Conservation (phyloP, 202 grass and related monocot genomes). For the Elaeis oleifera region DNA sequence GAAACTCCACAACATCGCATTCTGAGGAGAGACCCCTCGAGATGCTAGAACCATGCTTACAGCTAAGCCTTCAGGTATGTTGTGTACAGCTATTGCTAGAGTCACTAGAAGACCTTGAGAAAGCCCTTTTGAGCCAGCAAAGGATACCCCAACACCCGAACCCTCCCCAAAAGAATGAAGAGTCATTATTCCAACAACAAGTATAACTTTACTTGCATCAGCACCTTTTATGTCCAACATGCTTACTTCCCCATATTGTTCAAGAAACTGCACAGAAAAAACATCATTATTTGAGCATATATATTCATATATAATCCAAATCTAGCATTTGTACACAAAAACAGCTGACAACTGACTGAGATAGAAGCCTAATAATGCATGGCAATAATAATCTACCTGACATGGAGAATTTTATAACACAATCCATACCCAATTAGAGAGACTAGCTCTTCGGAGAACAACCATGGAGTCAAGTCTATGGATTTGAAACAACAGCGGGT, state of each 20-base stretch:
- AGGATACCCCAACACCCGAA: conserved; percentile 95
- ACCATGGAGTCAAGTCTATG: too few relatives aligned
- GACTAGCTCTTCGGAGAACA: too few relatives aligned
- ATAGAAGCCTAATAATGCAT: too few relatives aligned
- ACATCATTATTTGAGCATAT: too few relatives aligned
- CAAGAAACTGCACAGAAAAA: conserved; percentile 50
- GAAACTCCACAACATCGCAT: conserved; percentile 97
- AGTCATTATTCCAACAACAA: conserved; percentile 99
- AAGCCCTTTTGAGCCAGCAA: conserved; percentile 84
- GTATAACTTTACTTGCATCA: conserved; percentile 99
- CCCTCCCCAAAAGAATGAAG: conserved; percentile 99
- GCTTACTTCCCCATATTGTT: conserved; percentile 92
- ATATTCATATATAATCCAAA: too few relatives aligned
- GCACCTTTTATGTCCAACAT: conserved; percentile 99
- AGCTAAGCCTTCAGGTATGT: conserved; percentile 97
- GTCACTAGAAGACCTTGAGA: conserved; percentile 90
- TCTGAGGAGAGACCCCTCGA: conserved; percentile 74
- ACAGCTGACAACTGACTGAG: too few relatives aligned
- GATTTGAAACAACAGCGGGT: too few relatives aligned
- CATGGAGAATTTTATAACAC: too few relatives aligned
- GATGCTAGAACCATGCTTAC: conserved; percentile 95
- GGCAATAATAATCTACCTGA: too few relatives aligned
- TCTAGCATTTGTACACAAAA: too few relatives aligned
- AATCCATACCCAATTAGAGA: too few relatives aligned
- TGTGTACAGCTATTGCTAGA: conserved; percentile 94